Conservation (phyloP, 495 filamentous ascomycete species). For the Terfezia boudieri region DNA sequence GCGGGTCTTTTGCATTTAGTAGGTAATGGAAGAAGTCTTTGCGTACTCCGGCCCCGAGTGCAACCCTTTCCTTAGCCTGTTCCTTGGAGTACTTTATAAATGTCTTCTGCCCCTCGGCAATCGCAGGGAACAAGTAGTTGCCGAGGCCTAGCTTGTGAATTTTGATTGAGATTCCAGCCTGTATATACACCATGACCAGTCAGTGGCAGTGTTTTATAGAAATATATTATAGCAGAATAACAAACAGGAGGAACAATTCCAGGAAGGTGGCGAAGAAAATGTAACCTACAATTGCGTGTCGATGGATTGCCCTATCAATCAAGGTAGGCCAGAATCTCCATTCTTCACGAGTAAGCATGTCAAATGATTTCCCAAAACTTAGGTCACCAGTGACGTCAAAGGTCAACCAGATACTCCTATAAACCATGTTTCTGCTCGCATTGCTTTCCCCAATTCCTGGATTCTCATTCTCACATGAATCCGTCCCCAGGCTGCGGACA, state of each 20-base stretch:
- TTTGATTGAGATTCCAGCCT: conserved; percentile 1
- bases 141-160: conserved; percentile 34
- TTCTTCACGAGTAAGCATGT: conserved; percentile 37
- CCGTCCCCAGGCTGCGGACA: background rate
- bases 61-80: conserved; percentile 33
- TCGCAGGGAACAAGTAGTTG: conserved; percentile 33
- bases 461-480: background rate
- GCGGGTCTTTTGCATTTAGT: conserved; percentile 34
- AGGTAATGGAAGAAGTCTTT: conserved; percentile 44
- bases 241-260: background rate
- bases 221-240: background rate
- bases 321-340: conserved; percentile 37
- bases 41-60: conserved; percentile 34
- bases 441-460: background rate
- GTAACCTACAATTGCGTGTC: conserved; percentile 31
- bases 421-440: conserved; percentile 28
- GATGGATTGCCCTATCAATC: conserved; percentile 31
- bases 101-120: conserved; percentile 27
- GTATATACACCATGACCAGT: background rate
- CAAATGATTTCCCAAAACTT: conserved; percentile 45
- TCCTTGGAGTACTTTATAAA: conserved; percentile 35
- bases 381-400: conserved; percentile 54
- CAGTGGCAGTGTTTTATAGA: no score
- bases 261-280: background rate
- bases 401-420: conserved; percentile 41